Evolutionary conservation across 2,329 filamentous ascomycete species (phyloP).

Genomic region (Colletotrichum orchidophilum): DNA sequence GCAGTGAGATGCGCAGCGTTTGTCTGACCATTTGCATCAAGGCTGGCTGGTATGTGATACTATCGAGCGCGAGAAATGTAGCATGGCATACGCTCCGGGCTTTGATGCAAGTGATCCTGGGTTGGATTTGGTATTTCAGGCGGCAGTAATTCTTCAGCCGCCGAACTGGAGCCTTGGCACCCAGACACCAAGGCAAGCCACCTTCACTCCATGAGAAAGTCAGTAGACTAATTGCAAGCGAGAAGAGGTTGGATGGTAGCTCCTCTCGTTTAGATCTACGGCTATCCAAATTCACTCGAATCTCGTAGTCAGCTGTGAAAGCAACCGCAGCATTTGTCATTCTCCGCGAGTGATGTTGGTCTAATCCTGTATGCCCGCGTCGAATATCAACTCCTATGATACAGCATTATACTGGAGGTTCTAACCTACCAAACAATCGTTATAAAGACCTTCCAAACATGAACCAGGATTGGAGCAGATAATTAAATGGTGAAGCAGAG

Average conservation of each 20-base stretch:
- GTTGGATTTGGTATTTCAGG: not conserved
- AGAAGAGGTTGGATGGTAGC: not conserved
- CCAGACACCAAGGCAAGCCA: not conserved
- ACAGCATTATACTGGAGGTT: no score
- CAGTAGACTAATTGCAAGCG: not conserved
- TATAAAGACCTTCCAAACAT: no score
- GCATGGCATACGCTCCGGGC: not conserved
- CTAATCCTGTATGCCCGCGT: no score
- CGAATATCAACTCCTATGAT: no score
- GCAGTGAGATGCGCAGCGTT: not conserved
- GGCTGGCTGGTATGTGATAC: not conserved
- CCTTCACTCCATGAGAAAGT: not conserved
- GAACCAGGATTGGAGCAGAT: no score
- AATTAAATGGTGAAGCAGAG: no score
- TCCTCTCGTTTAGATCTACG: not conserved
- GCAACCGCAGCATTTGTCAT: not conserved
- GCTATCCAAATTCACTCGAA: not conserved
- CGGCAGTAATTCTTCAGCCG: not conserved
- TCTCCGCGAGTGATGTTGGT: no score
- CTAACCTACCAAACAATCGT: no score
- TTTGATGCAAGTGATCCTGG: not conserved
- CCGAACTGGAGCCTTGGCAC: not conserved
- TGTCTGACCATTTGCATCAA: not conserved
- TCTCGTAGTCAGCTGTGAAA: not conserved
- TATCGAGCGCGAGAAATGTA: not conserved